Base-by-base conservation (phyloP, 108 stramenopile genomes). In the Mayamaea pseudoterrestris region DNA sequence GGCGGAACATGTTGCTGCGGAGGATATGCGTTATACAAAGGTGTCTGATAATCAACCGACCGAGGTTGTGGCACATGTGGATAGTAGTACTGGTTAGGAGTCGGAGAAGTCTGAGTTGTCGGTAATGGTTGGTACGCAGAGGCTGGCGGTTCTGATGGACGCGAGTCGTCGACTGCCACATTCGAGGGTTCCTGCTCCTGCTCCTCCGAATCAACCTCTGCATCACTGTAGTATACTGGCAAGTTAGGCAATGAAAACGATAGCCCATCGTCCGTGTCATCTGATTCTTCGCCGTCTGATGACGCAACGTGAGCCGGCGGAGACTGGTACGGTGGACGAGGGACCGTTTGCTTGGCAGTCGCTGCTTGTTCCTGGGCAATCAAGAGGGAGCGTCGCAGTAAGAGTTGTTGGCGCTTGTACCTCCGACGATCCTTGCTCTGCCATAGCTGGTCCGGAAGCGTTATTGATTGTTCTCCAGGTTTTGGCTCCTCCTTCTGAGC, bases 181-280 rank as follows among this genome's bases (percentile, higher is more conserved):
- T 63, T 54, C 40, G 60, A 56, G 7, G 41, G 55, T 27, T 53
- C 39, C 5, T 56, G 17, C 8, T 27, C 44, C 28, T 63, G 45
- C 14, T 70, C 74, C 30, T 71, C 66, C 8, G 58, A 31, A 9
- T 80, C 76, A 12, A 46, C 63, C 47, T 80, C 79, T 3, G 59
- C 72, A 47, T 90, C 88, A 30, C 80, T 84, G 44, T 77, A 53
- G 55, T 90, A 90, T 0, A 90, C 71, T 1, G 88, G 88, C 41
- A 85, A 52, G 58, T 90, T 83, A 7, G 88, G 88, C 17, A 90
- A 55, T 13, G 81, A 76, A 53, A 80, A 90, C 29, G 80, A 80
- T 11, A 61, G 57, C 3, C 65, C 71, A 51, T 69, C 69, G 39
- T 84, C 80, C 0, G 68, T 76, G 42, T 74, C 71, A 29, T 68